Percentiles rank a stretch among this genome's conserved stretches.
These are phyloP conservation scores for Lippia alba DNA, from an alignment of 305 asterid species.

Conservation along the genomic window DNA sequence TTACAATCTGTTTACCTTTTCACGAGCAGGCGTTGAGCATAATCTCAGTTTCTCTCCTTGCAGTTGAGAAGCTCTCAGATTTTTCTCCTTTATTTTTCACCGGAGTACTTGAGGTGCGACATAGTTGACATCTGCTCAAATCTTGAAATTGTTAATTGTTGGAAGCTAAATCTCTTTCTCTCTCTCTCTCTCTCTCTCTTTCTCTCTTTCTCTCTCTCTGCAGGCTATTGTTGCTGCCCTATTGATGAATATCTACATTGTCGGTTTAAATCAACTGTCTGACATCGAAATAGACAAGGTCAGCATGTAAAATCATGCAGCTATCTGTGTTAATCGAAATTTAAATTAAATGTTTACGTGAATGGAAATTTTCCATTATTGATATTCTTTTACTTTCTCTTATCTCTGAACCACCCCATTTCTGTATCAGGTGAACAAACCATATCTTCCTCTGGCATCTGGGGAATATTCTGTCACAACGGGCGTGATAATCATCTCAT, in stretches of 20 bases:
- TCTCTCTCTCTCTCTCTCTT: constrained; percentile 15
- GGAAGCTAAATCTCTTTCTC: constrained; percentile 31
- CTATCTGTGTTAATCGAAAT: too few species aligned
- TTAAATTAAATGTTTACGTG: too few species aligned
- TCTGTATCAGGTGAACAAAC: constrained; percentile 83
- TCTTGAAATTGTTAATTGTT: constrained; percentile 14
- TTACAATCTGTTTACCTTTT: constrained; percentile 38
- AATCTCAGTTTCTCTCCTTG: constrained; percentile 96
- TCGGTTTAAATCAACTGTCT: constrained; percentile 87
- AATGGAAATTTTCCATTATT: too few species aligned
- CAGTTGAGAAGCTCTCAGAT: constrained; percentile 84
- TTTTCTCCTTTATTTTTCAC: constrained; percentile 75
- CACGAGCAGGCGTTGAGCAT: constrained; percentile 92
- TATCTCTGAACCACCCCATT: constrained; percentile 10
- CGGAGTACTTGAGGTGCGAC: constrained; percentile 74
- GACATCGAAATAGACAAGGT: constrained; percentile 99
- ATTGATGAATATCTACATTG: constrained; percentile 92
- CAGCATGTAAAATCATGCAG: constrained; percentile 21
- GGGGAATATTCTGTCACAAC: constrained; percentile 89
- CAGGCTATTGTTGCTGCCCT: constrained; percentile 96
- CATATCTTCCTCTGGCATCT: constrained; percentile 97
- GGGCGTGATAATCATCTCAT: constrained; percentile 72
- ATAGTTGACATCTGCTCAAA: constrained; percentile 25
- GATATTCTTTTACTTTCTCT: background rate
- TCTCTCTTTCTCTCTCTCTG: constrained; percentile 12